Percentiles rank a stretch among this genome's conserved stretches.
Conservation (phyloP, 2,329 filamentous ascomycete genomes). For the Ophiostoma sp. region DNA sequence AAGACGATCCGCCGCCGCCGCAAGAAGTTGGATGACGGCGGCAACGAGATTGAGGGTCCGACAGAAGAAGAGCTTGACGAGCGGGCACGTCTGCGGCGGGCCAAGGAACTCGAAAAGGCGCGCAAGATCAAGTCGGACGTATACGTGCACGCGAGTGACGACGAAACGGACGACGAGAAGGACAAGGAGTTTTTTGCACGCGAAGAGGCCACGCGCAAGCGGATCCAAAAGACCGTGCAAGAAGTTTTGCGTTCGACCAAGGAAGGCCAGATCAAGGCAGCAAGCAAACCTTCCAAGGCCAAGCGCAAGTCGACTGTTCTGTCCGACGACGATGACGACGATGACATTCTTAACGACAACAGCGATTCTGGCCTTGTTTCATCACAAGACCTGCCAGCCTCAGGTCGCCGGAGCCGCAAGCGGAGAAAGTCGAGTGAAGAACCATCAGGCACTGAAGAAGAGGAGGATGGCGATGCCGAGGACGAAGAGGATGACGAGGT, state of each 20-base stretch:
- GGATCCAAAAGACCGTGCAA: slow-evolving; percentile 43
- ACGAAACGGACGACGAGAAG: slow-evolving; percentile 80
- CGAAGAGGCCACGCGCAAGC: slow-evolving; percentile 66
- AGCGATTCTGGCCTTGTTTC: not conserved
- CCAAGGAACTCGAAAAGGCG: slow-evolving; percentile 74
- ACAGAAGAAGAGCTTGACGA: slow-evolving; percentile 63
- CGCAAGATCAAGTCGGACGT: slow-evolving; percentile 80
- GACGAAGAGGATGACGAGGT: slow-evolving; percentile 20
- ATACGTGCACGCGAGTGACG: slow-evolving; percentile 80
- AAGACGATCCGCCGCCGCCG: slow-evolving; percentile 58
- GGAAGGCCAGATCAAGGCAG: slow-evolving; percentile 18
- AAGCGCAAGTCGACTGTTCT: slow-evolving; percentile 33
- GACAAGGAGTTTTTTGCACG: slow-evolving; percentile 71
- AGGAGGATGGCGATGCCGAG: slow-evolving; percentile 14
- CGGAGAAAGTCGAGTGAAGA: slow-evolving; percentile 26
- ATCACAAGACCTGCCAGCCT: not conserved
- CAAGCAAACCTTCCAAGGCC: slow-evolving; percentile 14
- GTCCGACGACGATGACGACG: slow-evolving; percentile 29
- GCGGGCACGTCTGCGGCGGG: slow-evolving; percentile 60
- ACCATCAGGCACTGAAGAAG: slow-evolving; percentile 20
- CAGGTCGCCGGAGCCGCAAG: slow-evolving; percentile 19
- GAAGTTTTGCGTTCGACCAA: slow-evolving; percentile 25
- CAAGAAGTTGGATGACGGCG: slow-evolving; percentile 43
- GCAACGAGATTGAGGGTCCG: slow-evolving; percentile 47
- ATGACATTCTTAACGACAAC: slow-evolving; percentile 14